Percentiles rank a stretch among this genome's conserved stretches.
These are phyloP conservation scores for Thielaviopsis ethacetica DNA, from an alignment of 2,329 filamentous ascomycete species.

Conservation along the genomic window DNA sequence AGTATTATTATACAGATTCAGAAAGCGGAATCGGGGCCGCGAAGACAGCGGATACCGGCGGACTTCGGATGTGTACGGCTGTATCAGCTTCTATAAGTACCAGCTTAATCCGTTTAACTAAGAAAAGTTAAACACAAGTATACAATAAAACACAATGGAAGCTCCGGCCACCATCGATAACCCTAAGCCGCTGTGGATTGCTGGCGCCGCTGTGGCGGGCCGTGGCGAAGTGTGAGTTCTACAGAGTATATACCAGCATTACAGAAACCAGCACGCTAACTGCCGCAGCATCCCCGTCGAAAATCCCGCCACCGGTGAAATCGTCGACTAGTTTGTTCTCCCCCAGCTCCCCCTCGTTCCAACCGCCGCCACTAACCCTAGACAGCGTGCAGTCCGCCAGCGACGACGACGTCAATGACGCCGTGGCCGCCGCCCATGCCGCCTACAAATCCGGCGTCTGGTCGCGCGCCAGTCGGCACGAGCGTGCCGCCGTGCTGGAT, in stretches of 20 bases:
- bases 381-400: slow-evolving; percentile 19
- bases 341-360: not conserved
- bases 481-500: slow-evolving; percentile 26
- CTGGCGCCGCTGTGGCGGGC: slow-evolving; percentile 19
- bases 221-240: slow-evolving; percentile 29
- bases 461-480: slow-evolving; percentile 23
- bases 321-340: slow-evolving; percentile 31
- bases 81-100: not conserved
- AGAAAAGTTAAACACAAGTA: not conserved
- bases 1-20: not conserved
- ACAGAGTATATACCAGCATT: not conserved
- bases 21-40: not conserved
- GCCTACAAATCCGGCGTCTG: slow-evolving; percentile 26
- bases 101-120: not conserved
- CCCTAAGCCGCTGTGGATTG: slow-evolving; percentile 15
- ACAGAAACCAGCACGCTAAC: not conserved
- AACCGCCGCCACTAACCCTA: not conserved
- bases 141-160: not conserved
- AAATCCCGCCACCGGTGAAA: slow-evolving; percentile 34
- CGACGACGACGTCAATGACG: slow-evolving; percentile 29
- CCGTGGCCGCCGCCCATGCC: slow-evolving; percentile 30
- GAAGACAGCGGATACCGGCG: not conserved
- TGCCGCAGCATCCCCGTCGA: slow-evolving; percentile 31
- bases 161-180: not conserved
- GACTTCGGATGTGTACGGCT: not conserved